Base-by-base conservation (phyloP, 2,329 filamentous ascomycete species). In the Fusarium sambucinum region DNA sequence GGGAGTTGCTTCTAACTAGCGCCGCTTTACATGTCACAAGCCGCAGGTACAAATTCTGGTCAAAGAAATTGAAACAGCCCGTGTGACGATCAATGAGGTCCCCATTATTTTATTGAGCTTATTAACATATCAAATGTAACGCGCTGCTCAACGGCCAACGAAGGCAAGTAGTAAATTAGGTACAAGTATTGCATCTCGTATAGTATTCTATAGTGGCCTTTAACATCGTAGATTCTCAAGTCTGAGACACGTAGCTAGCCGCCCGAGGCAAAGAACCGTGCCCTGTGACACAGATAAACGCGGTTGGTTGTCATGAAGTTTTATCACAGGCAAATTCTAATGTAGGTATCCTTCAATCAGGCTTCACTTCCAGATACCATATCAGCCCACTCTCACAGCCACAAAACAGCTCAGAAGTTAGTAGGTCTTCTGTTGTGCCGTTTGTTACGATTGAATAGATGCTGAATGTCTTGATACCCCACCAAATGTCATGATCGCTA, bases 1-100 rank as follows among this genome's bases (percentile, higher is more conserved):
- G 56, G 55, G 52, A 69, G 47, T 69, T 63, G 66, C 66, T 59
- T 58, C 16, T 16, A 9, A 27, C 48, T 69, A 69, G 66, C 61
- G 66, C 58, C 61, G 33, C 21, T 52, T 63, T 32, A n/a, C 29
- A 54, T 59, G 52, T 42, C 62, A 57, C 42, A 27, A 35, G 55
- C 42, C 52, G 51, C 51, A 66, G 61, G 61, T 65, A 59, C 61
- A 59, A 47, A 58, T 55, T 53, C 16, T 47, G 25, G 44, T 30
- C 40, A 32, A 45, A 45, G 41, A 33, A 19, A 50, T 63, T 44
- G 29, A 40, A 42, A 10, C 16, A 52, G 21, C 9, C 10, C 16
- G 23, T 51, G 40, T 32, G 37, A 45, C 41, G 53, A 65, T 59
- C 61, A 42, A 21, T 37, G 19, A 40, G 30, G 33, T 52, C 25